Base-by-base conservation (phyloP, 2,329 filamentous ascomycete genomes). In the Dactylella cylindrospora region DNA sequence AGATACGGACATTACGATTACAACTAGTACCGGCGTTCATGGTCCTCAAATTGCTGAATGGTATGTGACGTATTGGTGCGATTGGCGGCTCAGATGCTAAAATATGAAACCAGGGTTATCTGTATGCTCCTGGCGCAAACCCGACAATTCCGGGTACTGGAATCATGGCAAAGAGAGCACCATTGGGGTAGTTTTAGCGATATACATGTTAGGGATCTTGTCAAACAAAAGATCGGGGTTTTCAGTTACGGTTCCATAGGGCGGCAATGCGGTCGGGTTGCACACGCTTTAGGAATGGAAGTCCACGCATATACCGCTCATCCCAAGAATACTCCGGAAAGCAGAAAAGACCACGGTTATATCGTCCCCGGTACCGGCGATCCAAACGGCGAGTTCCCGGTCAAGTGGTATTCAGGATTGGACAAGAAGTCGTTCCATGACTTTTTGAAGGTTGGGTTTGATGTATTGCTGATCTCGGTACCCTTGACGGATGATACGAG, bases 281-380 rank as follows among this genome's bases (percentile, higher is more conserved):
- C 80, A 8, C 76, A 76, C 10, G 83, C 84, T 1, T 72, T 88
- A 67, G 87, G 86, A 13, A 84, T 88, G 79, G 77, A 82, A 22
- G 80, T 91, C 0, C 77, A 89, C 69, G 87, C 86, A 0, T 90
- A 86, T 74, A 91, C 86, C 0, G 82, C 86, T 0, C 81, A 80
- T 20, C 80, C 84, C 0, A 83, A 84, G n/a, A 71, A 75, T 6
- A 88, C 85, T 0, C 79, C 82, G 0, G 83, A 83, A 50, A 84
- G 82, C 1, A 79, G 79, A 36, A 75, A 73, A 22, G 86, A 91
- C 71, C 70, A 73, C 10, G 80, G 82, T 4, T 91, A 84, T 73
- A 80, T 84, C 26, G 81, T 88, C 0, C 81, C 83, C 0, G 82
- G 83, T 0, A 86, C 85, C 5, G 79, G 79, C 3, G 79, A 81